phyloP scores from a whole-genome alignment of 2,329 filamentous ascomycete species.

The Epichloe amarillans region DNA sequence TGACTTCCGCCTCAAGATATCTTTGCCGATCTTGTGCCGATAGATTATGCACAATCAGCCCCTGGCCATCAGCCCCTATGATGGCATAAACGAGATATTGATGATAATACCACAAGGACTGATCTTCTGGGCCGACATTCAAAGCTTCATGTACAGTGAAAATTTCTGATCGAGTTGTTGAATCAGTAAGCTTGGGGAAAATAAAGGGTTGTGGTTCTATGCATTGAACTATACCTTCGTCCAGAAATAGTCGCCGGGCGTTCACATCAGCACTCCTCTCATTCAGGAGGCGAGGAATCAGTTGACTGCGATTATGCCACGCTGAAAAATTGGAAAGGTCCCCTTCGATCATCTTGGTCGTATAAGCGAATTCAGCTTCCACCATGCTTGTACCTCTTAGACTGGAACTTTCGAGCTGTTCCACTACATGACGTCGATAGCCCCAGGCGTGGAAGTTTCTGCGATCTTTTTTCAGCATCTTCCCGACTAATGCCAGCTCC shows the following conservation, averaged over 20 bases:
- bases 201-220: constrained; percentile 4
- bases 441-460: constrained; percentile 97
- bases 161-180: constrained; percentile 43
- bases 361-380: constrained; percentile 77
- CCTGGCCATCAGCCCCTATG: constrained; percentile 25
- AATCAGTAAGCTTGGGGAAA: not conserved
- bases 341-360: constrained; percentile 71
- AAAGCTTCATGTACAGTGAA: constrained; percentile 62
- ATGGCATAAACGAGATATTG: constrained; percentile 69
- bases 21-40: constrained; percentile 44
- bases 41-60: constrained; percentile 23
- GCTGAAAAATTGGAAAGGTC: constrained; percentile 94
- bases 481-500: constrained; percentile 69
- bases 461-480: constrained; percentile 79
- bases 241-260: constrained; percentile 55
- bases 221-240: constrained; percentile 35
- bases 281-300: constrained; percentile 63
- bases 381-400: constrained; percentile 49
- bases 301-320: constrained; percentile 80
- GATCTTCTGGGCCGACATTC: constrained; percentile 83
- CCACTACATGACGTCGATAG: constrained; percentile 69
- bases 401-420: constrained; percentile 51
- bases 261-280: constrained; percentile 53
- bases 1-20: constrained; percentile 59
- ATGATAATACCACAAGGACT: constrained; percentile 96